phyloP scores from a whole-genome alignment of 192 early-diverging fungal species.

The Rhizophagus sp. region DNA sequence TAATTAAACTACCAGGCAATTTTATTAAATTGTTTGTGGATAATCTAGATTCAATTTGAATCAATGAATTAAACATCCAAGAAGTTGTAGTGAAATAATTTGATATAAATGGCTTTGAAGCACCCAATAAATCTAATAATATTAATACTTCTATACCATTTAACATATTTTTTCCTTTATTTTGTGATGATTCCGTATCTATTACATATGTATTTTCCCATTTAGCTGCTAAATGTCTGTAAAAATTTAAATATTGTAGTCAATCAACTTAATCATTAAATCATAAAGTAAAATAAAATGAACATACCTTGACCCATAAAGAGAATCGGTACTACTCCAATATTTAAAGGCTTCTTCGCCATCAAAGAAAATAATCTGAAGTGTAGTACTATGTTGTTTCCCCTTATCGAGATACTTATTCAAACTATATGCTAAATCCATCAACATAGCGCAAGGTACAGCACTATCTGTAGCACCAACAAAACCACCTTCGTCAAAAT shows the following conservation, averaged over 20 bases:
- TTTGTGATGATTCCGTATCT: conserved; percentile 11
- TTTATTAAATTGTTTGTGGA: conserved; percentile 28
- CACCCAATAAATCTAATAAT: conserved; percentile 86
- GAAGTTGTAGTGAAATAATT: conserved; percentile 70
- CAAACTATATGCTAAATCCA: conserved; percentile 79
- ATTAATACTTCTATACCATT: conserved; percentile 84
- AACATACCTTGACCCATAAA: conserved; percentile 80
- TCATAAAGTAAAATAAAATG: background rate
- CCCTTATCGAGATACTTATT: conserved; percentile 56
- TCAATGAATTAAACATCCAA: conserved; percentile 65
- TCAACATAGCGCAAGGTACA: conserved; percentile 85
- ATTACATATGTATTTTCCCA: conserved; percentile 65
- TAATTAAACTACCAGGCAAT: background rate
- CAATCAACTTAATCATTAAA: background rate
- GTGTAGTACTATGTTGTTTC: conserved; percentile 44
- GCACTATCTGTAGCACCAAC: conserved; percentile 92
- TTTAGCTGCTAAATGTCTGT: conserved; percentile 77
- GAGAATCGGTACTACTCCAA: conserved; percentile 80
- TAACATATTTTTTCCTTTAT: conserved; percentile 43
- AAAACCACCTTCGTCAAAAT: conserved; percentile 63
- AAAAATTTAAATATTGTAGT: background rate
- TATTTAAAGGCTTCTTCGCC: conserved; percentile 91
- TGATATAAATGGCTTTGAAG: conserved; percentile 47
- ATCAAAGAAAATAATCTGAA: conserved; percentile 97
- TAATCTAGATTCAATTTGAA: conserved; percentile 68